Evolutionary conservation across 2,329 filamentous ascomycete species (phyloP), one percentile per base, ranked within the genome.

Genomic region (Fusarium compactum): DNA sequence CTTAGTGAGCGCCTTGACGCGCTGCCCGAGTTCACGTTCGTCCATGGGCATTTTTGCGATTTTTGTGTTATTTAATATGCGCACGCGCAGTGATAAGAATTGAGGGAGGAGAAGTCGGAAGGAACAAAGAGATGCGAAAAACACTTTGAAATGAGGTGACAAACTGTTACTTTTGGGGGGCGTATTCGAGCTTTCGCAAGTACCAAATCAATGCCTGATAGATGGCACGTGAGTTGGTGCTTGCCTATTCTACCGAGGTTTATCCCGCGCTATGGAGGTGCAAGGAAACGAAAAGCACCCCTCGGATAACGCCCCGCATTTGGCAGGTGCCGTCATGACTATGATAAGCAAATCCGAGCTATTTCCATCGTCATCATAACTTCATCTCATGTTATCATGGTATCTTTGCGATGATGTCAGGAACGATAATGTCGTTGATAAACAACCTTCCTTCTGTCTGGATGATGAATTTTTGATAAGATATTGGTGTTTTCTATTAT

Each of bases 1-100:
- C 83, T 97, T 97, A 74, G 87, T 89, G 77, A 98, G 87, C 77
- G 91, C 89, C 82, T 93, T 92, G 76, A 94, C 90, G 80, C 90
- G 90, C 76, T 90, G 84, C 75, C 91, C 89, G 58, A 98, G 91
- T 78, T 95, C 92, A 81, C 93, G 93, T 77, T 90, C 88, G 76
- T 97, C 92, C 91, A 97, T 94, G 55, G 67, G 67, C 70, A 72
- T 68, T 54, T 54, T 60, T 24, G 29, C 24, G 47, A 30, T 10
- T 43, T 16, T 34, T 43, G 46, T 40, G 9, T 18, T 12, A 8
- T 27, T 5, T 3, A 6, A 22, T 47, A 22, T 40, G 46, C 34
- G 54, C 59, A 25, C 54, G 20, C 46, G 55, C 55, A 45, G 40
- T 15, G 20, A 25, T 38, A 16, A 6, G 15, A n/a, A 22, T 4